Evolutionary conservation across 768 basidiomycete species (phyloP).

Genomic region (Pulveroboletus ravenelii): DNA sequence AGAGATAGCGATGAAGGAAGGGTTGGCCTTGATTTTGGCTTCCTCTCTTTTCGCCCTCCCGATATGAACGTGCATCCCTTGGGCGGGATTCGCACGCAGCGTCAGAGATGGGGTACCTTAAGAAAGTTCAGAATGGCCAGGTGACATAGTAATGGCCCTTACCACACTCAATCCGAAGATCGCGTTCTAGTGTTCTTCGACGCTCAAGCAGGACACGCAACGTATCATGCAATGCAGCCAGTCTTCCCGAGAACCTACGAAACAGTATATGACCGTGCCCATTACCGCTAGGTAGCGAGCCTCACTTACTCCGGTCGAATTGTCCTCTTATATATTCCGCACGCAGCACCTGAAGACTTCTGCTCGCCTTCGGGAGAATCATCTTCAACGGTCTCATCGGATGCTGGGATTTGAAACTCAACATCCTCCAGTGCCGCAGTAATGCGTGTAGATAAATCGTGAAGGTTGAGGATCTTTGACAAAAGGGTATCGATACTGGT

Average conservation of each 20-base stretch:
- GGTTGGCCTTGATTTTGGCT: slow-evolving; percentile 40
- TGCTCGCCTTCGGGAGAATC: slow-evolving; percentile 12
- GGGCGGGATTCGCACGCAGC: slow-evolving; percentile 59
- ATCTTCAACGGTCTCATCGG: slow-evolving; percentile 24
- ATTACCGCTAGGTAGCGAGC: neutral
- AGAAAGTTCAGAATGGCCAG: slow-evolving; percentile 7
- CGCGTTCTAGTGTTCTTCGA: slow-evolving; percentile 50
- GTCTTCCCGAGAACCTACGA: slow-evolving; percentile 55
- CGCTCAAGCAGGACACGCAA: slow-evolving; percentile 42
- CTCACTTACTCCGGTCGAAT: slow-evolving; percentile 61
- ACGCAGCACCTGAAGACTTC: slow-evolving; percentile 23
- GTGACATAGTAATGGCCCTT: slow-evolving; percentile 7
- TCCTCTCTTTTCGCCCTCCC: slow-evolving; percentile 61
- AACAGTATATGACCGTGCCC: neutral
- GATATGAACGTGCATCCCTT: slow-evolving; percentile 75
- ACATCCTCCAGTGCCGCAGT: slow-evolving; percentile 39
- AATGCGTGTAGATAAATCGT: slow-evolving; percentile 53
- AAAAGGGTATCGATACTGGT: slow-evolving; percentile 49
- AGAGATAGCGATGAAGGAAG: slow-evolving; percentile 53
- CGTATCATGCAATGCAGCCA: slow-evolving; percentile 44
- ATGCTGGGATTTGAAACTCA: slow-evolving; percentile 17
- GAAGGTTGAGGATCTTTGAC: slow-evolving; percentile 47
- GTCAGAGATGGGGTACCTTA: slow-evolving; percentile 70
- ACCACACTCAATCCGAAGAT: slow-evolving; percentile 55
- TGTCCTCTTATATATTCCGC: slow-evolving; percentile 41